Evolutionary conservation across 768 basidiomycete genomes (phyloP).

Genomic region (Psilocybe tampanensis): DNA sequence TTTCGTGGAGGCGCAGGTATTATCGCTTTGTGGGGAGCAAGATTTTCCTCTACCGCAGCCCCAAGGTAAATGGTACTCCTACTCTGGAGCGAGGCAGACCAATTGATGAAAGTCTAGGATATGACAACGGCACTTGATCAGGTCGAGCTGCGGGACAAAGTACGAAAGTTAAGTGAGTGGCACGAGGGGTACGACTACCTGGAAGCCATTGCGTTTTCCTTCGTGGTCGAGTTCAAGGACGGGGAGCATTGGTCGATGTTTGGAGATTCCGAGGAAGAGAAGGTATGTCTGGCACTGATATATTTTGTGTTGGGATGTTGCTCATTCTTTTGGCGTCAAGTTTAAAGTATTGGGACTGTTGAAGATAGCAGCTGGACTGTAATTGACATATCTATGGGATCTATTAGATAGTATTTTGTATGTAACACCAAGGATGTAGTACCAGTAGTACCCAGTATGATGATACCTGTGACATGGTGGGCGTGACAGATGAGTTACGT

Average conservation of each 20-base stretch:
- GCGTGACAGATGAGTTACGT: slow-evolving; percentile 3
- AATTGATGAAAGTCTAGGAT: slow-evolving; percentile 34
- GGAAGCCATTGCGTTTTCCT: slow-evolving; percentile 65
- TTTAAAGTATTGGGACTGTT: slow-evolving; percentile 50
- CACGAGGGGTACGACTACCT: slow-evolving; percentile 70
- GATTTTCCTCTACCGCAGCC: slow-evolving; percentile 52
- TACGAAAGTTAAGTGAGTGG: slow-evolving; percentile 59
- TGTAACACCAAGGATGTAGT: background rate
- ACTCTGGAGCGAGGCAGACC: background rate
- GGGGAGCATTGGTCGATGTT: slow-evolving; percentile 58
- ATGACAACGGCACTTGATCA: slow-evolving; percentile 38
- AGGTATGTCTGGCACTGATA: slow-evolving; percentile 36
- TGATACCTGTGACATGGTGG: slow-evolving; percentile 9
- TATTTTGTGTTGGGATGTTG: background rate
- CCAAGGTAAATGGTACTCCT: slow-evolving; percentile 40
- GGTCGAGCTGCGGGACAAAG: slow-evolving; percentile 47
- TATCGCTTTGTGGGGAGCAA: slow-evolving; percentile 54
- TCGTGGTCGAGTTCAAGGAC: slow-evolving; percentile 63
- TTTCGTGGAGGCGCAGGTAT: slow-evolving; percentile 68
- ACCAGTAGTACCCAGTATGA: background rate
- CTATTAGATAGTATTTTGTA: slow-evolving; percentile 3
- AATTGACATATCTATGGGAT: slow-evolving; percentile 9
- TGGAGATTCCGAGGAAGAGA: slow-evolving; percentile 64
- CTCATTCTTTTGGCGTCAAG: slow-evolving; percentile 23
- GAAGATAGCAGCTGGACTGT: slow-evolving; percentile 45